A percentile compares a stretch with the other conserved stretches of the same genome.
Evolutionary conservation across 2,329 filamentous ascomycete genomes (phyloP).

Genomic region (Pestalotiopsis sp.): DNA sequence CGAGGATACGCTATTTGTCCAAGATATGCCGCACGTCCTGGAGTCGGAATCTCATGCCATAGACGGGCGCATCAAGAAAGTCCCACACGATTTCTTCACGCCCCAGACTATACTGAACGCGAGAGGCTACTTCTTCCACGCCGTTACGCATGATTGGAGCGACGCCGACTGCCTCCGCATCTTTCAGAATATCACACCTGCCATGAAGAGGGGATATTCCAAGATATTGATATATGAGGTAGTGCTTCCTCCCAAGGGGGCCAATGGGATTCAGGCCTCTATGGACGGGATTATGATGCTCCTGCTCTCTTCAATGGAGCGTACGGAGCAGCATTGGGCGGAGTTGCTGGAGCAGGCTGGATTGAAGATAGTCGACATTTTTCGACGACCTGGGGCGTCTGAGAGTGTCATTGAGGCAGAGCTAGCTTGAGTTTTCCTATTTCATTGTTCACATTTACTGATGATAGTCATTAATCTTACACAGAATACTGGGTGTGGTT

Average conservation of each 20-base stretch:
- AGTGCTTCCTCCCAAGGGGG: conserved; percentile 5
- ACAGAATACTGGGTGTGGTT: background rate
- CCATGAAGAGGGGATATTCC: conserved; percentile 52
- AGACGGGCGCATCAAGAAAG: conserved; percentile 25
- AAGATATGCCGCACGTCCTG: conserved; percentile 40
- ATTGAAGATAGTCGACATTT: background rate
- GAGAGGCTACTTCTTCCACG: conserved; percentile 35
- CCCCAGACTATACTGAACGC: conserved; percentile 27
- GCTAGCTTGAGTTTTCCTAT: background rate
- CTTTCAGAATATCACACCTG: conserved; percentile 47
- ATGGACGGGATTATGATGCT: conserved; percentile 14
- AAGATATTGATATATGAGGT: conserved; percentile 39
- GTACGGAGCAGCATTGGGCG: conserved; percentile 8
- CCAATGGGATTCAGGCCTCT: background rate
- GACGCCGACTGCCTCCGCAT: conserved; percentile 35
- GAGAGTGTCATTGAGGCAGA: conserved; percentile 16
- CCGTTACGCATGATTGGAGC: conserved; percentile 43
- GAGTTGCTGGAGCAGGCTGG: background rate
- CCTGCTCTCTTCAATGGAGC: background rate
- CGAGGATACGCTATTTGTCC: conserved; percentile 35
- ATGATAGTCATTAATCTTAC: background rate
- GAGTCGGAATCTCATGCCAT: background rate
- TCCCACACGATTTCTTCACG: conserved; percentile 35
- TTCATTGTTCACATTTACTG: background rate
- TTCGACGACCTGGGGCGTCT: background rate